A percentile compares a stretch with the other conserved stretches of the same genome.
Evolutionary conservation across 139 green algal genomes (phyloP).

Genomic region (Chlorella vulgaris): DNA sequence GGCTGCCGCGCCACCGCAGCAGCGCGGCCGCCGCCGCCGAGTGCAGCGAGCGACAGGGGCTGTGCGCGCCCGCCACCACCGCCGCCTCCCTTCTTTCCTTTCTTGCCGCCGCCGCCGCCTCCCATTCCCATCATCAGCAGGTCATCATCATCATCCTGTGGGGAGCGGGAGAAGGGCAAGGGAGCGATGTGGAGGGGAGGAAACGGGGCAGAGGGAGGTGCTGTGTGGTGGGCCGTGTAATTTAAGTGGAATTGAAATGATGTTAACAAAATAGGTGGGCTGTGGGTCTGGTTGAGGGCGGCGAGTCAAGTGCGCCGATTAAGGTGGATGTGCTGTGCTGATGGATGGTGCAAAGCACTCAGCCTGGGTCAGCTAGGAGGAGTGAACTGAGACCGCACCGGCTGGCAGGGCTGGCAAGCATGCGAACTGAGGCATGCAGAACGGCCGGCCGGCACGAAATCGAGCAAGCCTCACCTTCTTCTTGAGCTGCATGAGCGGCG

Average conservation of each 20-base stretch:
- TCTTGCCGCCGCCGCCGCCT: neutral
- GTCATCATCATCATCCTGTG: constrained; percentile 22
- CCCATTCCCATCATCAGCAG: constrained; percentile 29
- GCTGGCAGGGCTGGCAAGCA: too few relatives aligned
- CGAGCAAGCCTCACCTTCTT: constrained; percentile 17
- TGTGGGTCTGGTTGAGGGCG: too few relatives aligned
- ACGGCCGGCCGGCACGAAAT: neutral
- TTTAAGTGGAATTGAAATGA: too few relatives aligned
- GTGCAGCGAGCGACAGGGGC: constrained; percentile 7
- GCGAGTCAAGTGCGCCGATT: too few relatives aligned
- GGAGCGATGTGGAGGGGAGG: too few relatives aligned
- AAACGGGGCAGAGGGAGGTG: neutral
- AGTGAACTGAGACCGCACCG: too few relatives aligned
- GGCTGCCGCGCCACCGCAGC: constrained; percentile 28
- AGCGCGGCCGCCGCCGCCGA: neutral
- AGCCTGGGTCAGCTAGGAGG: too few relatives aligned
- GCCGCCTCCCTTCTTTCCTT: constrained; percentile 22
- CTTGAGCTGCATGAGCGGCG: constrained; percentile 14
- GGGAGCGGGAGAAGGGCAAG: neutral
- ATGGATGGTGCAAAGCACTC: too few relatives aligned
- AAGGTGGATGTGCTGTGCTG: too few relatives aligned
- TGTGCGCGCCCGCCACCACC: constrained; percentile 10
- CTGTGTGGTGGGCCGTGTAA: too few relatives aligned
- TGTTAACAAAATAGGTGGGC: too few relatives aligned
- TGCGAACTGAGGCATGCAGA: too few relatives aligned